Conservation (phyloP, 192 early-diverging fungal species). For the Thamnidium elegans region DNA sequence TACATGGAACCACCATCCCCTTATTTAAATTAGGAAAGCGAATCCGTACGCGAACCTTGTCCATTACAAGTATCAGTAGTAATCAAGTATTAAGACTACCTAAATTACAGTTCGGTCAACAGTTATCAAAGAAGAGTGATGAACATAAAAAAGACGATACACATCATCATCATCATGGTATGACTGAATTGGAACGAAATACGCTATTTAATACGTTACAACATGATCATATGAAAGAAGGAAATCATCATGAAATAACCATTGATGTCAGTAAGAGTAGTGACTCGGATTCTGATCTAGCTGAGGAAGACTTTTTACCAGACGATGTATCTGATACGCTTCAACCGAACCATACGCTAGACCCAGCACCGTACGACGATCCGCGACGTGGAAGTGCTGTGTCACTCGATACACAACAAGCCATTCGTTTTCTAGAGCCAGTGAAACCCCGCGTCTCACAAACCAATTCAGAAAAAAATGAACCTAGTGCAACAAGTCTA, state of each 20-base stretch:
- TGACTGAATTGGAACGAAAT: slow-evolving; percentile 27
- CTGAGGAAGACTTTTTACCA: slow-evolving; percentile 9
- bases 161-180: neutral
- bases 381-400: slow-evolving; percentile 5
- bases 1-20: slow-evolving; percentile 81
- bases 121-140: slow-evolving; percentile 9
- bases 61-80: slow-evolving; percentile 25
- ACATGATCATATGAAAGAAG: slow-evolving; percentile 1
- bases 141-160: slow-evolving; percentile 16
- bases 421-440: slow-evolving; percentile 35
- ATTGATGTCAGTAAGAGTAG: slow-evolving; percentile 6
- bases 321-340: neutral
- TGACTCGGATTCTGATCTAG: slow-evolving; percentile 5
- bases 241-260: neutral
- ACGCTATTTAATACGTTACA: slow-evolving; percentile 31
- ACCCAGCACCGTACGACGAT: neutral
- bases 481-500: slow-evolving; percentile 15
- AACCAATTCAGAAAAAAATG: slow-evolving; percentile 10
- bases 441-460: slow-evolving; percentile 25
- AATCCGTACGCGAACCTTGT: slow-evolving; percentile 34
- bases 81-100: slow-evolving; percentile 31
- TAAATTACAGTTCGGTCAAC: slow-evolving; percentile 34
- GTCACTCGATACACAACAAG: slow-evolving; percentile 20
- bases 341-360: neutral
- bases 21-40: slow-evolving; percentile 64